phyloP scores from a whole-genome alignment of 1,284 basidiomycete species.

The Tremellales sp. region DNA sequence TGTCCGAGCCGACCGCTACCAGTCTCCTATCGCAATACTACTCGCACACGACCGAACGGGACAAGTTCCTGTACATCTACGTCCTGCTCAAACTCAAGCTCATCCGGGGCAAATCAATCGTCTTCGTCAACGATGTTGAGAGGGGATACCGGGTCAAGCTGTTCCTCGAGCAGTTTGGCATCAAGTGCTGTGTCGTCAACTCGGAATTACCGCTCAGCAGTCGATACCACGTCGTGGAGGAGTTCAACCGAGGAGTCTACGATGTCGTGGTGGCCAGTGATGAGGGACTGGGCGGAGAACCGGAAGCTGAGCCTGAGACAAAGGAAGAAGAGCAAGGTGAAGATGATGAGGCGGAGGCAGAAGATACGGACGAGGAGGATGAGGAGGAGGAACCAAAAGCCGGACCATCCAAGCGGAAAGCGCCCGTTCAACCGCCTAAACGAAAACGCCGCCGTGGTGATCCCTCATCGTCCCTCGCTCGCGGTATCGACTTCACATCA shows the following conservation, averaged over 20 bases:
- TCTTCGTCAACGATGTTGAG: slow-evolving; percentile 97
- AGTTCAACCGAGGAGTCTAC: slow-evolving; percentile 98
- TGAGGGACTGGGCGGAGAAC: slow-evolving; percentile 62
- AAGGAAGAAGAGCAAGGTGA: slow-evolving; percentile 28
- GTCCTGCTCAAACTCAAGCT: slow-evolving; percentile 66
- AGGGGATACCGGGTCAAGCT: slow-evolving; percentile 74
- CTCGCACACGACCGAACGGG: slow-evolving; percentile 54
- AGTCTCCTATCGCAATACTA: slow-evolving; percentile 74
- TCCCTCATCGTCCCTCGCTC: slow-evolving; percentile 88
- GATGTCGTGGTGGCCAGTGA: slow-evolving; percentile 99
- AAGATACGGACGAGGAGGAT: slow-evolving; percentile 22
- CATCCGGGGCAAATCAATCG: slow-evolving; percentile 84
- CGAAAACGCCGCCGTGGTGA: slow-evolving; percentile 49
- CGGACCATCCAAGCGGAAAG: slow-evolving; percentile 20
- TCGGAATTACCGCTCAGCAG: slow-evolving; percentile 94
- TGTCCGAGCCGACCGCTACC: slow-evolving; percentile 76
- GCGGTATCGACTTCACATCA: slow-evolving; percentile 95
- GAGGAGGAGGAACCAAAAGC: slow-evolving; percentile 11
- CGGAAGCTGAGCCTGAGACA: slow-evolving; percentile 49
- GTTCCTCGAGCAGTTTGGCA: slow-evolving; percentile 96
- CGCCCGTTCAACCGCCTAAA: slow-evolving; percentile 7
- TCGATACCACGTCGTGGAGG: slow-evolving; percentile 95
- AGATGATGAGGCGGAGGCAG: slow-evolving; percentile 11
- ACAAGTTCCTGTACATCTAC: slow-evolving; percentile 22
- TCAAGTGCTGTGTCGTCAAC: slow-evolving; percentile 94